Conservation (phyloP, 192 early-diverging fungal genomes). For the Coemansia sp. region DNA sequence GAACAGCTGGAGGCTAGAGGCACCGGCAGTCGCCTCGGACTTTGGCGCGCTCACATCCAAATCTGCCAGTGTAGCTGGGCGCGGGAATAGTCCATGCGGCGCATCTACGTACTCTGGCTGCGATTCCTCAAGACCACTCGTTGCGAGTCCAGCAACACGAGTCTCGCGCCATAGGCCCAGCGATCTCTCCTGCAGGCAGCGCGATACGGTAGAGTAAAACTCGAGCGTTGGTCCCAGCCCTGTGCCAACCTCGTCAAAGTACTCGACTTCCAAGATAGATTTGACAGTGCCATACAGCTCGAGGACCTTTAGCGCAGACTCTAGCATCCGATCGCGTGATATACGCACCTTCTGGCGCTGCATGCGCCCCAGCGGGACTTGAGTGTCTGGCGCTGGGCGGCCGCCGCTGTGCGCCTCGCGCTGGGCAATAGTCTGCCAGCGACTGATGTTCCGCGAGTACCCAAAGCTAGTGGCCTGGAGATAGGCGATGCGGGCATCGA, state of each 20-base stretch:
- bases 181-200: constrained; percentile 65
- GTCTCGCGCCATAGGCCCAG: constrained; percentile 72
- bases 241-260: constrained; percentile 91
- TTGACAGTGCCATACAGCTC: constrained; percentile 74
- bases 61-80: constrained; percentile 12
- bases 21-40: neutral
- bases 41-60: neutral
- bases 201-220: constrained; percentile 85
- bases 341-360: constrained; percentile 92
- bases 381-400: neutral
- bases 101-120: constrained; percentile 50
- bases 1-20: constrained; percentile 59
- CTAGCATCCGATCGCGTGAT: constrained; percentile 72
- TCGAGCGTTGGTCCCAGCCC: constrained; percentile 92
- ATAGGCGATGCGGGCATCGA: constrained; percentile 77
- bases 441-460: constrained; percentile 74
- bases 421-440: constrained; percentile 60
- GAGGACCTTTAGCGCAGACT: constrained; percentile 85
- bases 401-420: constrained; percentile 17
- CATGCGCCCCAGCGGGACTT: constrained; percentile 66
- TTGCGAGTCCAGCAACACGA: neutral
- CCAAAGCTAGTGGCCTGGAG: constrained; percentile 89
- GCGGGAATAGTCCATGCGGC: constrained; percentile 61
- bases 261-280: constrained; percentile 89
- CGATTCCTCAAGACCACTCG: neutral